Evolutionary conservation across 139 green algal species (phyloP).

Genomic region (Picochlorum sp.): DNA sequence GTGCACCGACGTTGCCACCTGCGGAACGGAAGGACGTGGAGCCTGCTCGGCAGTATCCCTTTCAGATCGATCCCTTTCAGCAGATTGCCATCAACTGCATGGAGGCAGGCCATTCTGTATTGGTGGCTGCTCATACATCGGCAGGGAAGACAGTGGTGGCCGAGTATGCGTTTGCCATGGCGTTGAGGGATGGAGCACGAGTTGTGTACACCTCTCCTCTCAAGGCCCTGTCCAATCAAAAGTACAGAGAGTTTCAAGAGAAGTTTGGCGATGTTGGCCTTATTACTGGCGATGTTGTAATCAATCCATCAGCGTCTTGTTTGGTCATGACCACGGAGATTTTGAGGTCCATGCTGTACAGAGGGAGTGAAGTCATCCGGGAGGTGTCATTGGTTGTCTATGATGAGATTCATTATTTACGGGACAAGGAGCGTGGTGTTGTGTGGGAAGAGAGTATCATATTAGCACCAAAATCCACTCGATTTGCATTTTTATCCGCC

Average conservation of each 20-base stretch:
- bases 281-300: constrained; percentile 76
- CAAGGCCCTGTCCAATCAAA: constrained; percentile 82
- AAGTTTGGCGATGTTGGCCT: constrained; percentile 67
- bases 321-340: constrained; percentile 90
- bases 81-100: constrained; percentile 57
- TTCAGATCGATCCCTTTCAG: constrained; percentile 78
- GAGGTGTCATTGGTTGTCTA: constrained; percentile 54
- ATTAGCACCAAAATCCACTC: constrained; percentile 33
- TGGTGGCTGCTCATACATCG: constrained; percentile 76
- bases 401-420: constrained; percentile 63
- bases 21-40: not conserved
- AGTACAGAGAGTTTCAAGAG: constrained; percentile 72
- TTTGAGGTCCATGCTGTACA: constrained; percentile 75
- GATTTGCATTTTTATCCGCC: constrained; percentile 73
- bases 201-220: constrained; percentile 84
- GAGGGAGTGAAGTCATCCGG: constrained; percentile 55
- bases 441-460: constrained; percentile 74
- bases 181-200: constrained; percentile 33
- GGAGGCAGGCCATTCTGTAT: constrained; percentile 56
- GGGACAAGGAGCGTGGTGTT: constrained; percentile 72
- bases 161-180: constrained; percentile 80
- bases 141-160: constrained; percentile 76
- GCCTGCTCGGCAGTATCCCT: constrained; percentile 41
- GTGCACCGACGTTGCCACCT: not conserved
- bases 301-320: constrained; percentile 68